These are phyloP conservation scores for Phyllachora maydis DNA, from an alignment of 2,329 filamentous ascomycete genomes.

Conservation along the genomic window DNA sequence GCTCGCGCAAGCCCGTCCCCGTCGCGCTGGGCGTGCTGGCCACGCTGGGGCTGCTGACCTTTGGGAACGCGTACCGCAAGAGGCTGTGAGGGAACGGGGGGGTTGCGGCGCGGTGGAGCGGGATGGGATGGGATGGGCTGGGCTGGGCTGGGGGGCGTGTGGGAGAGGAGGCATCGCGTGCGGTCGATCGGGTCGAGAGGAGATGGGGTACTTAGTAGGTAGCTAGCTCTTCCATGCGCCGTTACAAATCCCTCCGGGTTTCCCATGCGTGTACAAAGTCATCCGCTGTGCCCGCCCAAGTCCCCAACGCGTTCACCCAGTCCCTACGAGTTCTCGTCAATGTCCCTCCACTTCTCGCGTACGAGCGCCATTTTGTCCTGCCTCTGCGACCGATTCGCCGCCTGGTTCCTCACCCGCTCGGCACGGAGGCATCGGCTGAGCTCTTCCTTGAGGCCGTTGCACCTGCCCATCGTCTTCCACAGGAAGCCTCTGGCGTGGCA, in stretches of 20 bases:
- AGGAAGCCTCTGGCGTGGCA: conserved; percentile 87
- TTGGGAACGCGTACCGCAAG: conserved; percentile 46
- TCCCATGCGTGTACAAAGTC: no score
- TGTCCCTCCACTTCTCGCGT: conserved; percentile 59
- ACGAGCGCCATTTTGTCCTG: conserved; percentile 53
- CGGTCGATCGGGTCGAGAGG: background rate
- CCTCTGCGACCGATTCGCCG: conserved; percentile 51
- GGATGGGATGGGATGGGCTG: no score
- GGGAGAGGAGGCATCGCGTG: background rate
- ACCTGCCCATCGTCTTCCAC: conserved; percentile 77
- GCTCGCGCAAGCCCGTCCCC: conserved; percentile 66
- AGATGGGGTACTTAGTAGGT: no score
- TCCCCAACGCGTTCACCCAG: conserved; percentile 9
- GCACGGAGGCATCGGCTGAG: conserved; percentile 71
- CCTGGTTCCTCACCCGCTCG: conserved; percentile 61
- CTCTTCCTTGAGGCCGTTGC: conserved; percentile 66
- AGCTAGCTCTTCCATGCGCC: no score
- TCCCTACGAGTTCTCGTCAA: conserved; percentile 49
- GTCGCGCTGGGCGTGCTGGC: conserved; percentile 61
- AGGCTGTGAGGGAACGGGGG: conserved; percentile 11
- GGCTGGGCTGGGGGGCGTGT: no score
- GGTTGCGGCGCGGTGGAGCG: no score
- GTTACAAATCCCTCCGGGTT: no score
- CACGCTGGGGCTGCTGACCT: conserved; percentile 57
- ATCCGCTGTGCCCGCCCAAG: no score